phyloP scores from a whole-genome alignment of 108 stramenopile species.

The Discostella stelligeroides region DNA sequence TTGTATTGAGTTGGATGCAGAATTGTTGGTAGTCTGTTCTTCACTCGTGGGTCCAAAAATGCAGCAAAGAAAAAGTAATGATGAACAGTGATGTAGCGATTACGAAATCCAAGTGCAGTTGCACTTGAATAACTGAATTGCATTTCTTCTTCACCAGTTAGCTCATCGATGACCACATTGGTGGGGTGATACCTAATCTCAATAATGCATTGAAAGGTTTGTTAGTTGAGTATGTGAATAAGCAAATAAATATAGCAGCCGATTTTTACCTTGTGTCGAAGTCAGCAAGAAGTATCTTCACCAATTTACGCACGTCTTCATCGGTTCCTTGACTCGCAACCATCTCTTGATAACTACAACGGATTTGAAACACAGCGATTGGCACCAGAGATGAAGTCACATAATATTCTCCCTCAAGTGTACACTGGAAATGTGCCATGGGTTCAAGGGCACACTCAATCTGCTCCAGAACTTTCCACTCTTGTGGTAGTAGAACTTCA shows the following conservation, averaged over 20 bases:
- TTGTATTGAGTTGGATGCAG: no score
- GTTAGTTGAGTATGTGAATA: no score
- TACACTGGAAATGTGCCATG: background rate
- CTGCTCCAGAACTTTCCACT: background rate
- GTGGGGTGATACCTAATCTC: no score
- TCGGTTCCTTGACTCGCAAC: background rate
- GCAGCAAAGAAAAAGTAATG: background rate
- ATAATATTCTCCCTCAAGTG: constrained; percentile 8
- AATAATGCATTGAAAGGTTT: no score
- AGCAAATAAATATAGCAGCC: no score
- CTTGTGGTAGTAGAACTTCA: background rate
- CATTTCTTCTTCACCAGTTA: no score
- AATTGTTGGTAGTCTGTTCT: no score
- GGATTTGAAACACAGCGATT: background rate
- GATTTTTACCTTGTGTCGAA: background rate
- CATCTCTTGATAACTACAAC: background rate
- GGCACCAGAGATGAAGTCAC: constrained; percentile 2
- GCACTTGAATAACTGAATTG: background rate
- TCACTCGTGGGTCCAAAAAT: background rate
- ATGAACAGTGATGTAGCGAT: background rate
- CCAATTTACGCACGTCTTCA: background rate
- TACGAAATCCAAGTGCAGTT: background rate
- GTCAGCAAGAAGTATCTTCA: background rate
- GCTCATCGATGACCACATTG: no score
- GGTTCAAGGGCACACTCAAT: background rate